Conservation (phyloP, 2,329 filamentous ascomycete species). For the Pyrenochaeta sp. region DNA sequence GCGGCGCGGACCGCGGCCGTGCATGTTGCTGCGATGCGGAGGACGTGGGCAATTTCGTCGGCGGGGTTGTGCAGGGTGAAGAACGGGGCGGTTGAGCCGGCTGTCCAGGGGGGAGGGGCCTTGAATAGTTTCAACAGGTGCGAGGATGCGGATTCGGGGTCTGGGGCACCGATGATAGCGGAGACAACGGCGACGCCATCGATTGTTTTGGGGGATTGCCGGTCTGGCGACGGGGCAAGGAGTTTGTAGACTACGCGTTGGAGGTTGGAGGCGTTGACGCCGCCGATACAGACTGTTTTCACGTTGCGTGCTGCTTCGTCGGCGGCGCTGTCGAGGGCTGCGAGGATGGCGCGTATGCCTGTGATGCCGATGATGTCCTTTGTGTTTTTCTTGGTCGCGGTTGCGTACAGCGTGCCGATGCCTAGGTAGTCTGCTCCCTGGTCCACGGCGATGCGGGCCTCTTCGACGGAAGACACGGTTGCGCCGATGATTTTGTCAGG, state of each 20-base stretch:
- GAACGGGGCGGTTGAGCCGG: conserved; percentile 22
- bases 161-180: conserved; percentile 77
- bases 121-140: conserved; percentile 66
- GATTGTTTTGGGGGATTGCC: conserved; percentile 62
- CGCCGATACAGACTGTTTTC: conserved; percentile 82
- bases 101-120: conserved; percentile 31
- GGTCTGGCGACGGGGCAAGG: conserved; percentile 43
- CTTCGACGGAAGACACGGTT: conserved; percentile 76
- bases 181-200: conserved; percentile 89
- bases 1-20: conserved; percentile 67
- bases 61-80: conserved; percentile 27
- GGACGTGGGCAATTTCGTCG: conserved; percentile 20
- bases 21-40: conserved; percentile 46
- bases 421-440: conserved; percentile 90
- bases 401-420: conserved; percentile 88
- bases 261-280: conserved; percentile 79
- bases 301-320: conserved; percentile 36
- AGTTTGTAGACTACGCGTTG: conserved; percentile 78
- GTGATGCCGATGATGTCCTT: conserved; percentile 80
- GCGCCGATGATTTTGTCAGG: conserved; percentile 84
- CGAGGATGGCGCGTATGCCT: conserved; percentile 72
- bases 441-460: conserved; percentile 75
- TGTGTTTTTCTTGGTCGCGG: conserved; percentile 81
- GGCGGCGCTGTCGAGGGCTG: conserved; percentile 62
- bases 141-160: conserved; percentile 70